Evolutionary conservation across 768 basidiomycete species (phyloP).

Genomic region (Russula emetica): DNA sequence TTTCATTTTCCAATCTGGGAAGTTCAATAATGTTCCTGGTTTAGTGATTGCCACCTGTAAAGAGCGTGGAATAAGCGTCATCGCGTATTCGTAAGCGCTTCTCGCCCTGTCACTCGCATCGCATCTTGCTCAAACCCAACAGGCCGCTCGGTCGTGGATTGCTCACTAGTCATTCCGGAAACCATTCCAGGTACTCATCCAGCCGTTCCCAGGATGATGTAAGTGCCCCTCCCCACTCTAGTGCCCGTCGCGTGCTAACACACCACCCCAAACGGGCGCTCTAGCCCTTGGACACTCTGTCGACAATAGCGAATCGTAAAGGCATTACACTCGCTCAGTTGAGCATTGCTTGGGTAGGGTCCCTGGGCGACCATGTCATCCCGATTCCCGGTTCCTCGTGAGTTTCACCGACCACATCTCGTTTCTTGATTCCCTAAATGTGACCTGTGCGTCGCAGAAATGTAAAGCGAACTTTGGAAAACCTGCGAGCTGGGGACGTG

Average conservation of each 20-base stretch:
- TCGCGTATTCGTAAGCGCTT: conserved; percentile 50
- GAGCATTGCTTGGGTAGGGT: conserved; percentile 39
- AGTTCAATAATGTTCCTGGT: neutral
- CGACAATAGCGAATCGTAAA: conserved; percentile 40
- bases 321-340: conserved; percentile 41
- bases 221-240: neutral
- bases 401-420: conserved; percentile 13
- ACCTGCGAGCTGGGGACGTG: conserved; percentile 41
- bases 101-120: conserved; percentile 3
- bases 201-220: conserved; percentile 41
- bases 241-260: conserved; percentile 17
- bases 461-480: conserved; percentile 42
- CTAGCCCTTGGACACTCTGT: conserved; percentile 41
- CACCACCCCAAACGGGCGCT: conserved; percentile 34
- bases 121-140: neutral
- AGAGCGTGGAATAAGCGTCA: conserved; percentile 52
- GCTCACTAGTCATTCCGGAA: conserved; percentile 46
- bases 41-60: conserved; percentile 49
- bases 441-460: conserved; percentile 30
- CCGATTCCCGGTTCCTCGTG: conserved; percentile 47
- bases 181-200: conserved; percentile 35
- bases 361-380: conserved; percentile 40
- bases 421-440: neutral
- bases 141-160: conserved; percentile 56
- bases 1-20: neutral